A percentile compares a stretch with the other conserved stretches of the same genome.
Conservation (phyloP, 495 filamentous ascomycete species). For the Penicillium canariense region DNA sequence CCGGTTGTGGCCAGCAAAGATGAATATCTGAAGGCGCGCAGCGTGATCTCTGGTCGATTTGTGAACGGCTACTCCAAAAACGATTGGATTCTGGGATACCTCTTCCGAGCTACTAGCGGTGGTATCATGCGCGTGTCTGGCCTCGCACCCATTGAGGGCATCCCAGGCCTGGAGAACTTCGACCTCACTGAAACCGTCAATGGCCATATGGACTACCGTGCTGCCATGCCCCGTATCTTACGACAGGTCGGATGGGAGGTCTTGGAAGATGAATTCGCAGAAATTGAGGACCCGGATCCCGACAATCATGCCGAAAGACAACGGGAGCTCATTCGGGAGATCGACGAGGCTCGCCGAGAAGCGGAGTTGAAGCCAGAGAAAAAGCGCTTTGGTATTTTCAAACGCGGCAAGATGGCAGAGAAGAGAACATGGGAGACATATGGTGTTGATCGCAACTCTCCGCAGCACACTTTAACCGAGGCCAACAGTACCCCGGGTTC, state of each 20-base stretch:
- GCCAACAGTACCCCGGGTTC: constrained; percentile 31
- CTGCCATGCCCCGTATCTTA: constrained; percentile 84
- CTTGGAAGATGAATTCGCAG: constrained; percentile 88
- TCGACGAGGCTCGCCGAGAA: constrained; percentile 89
- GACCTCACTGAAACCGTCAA: constrained; percentile 83
- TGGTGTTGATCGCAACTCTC: constrained; percentile 50
- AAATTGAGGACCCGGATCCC: constrained; percentile 97
- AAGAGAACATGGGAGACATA: constrained; percentile 98
- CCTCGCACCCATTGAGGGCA: constrained; percentile 72
- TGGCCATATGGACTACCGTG: constrained; percentile 96
- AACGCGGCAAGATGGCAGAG: constrained; percentile 66
- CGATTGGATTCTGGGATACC: constrained; percentile 97
- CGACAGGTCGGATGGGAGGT: constrained; percentile 85
- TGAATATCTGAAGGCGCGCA: constrained; percentile 77
- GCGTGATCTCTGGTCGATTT: constrained; percentile 84
- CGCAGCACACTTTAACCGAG: constrained; percentile 26
- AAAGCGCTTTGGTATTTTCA: constrained; percentile 76
- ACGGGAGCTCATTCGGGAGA: constrained; percentile 90
- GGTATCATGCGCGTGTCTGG: constrained; percentile 90
- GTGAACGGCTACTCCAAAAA: constrained; percentile 93
- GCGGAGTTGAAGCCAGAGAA: constrained; percentile 71
- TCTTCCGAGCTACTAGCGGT: constrained; percentile 91
- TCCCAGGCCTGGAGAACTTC: constrained; percentile 84
- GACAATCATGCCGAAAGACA: constrained; percentile 88
- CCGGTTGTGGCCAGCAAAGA: constrained; percentile 90